Evolutionary conservation across 352 stramenopile genomes (phyloP).

Genomic region (Globisporangium heterothallicum): DNA sequence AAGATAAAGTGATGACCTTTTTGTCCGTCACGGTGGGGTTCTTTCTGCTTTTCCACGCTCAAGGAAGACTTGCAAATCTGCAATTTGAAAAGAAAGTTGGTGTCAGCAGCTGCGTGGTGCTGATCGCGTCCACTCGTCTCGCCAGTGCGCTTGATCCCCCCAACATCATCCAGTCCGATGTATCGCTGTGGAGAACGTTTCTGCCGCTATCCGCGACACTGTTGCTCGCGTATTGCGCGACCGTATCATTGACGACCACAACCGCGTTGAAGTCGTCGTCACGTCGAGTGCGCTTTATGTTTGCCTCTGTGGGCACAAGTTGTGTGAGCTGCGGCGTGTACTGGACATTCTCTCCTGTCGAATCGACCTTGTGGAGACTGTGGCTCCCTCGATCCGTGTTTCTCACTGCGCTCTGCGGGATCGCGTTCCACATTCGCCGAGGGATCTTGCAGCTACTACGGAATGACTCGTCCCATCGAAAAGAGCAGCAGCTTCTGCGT

Average conservation of each 20-base stretch:
- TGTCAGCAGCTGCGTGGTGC: conserved; percentile 22
- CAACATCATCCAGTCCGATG: conserved; percentile 65
- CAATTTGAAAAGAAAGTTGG: not conserved
- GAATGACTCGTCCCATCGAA: not conserved
- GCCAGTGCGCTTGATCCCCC: conserved; percentile 41
- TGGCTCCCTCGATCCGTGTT: conserved; percentile 61
- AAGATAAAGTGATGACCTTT: conserved; percentile 67
- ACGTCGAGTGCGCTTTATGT: conserved; percentile 10
- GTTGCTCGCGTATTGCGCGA: conserved; percentile 17
- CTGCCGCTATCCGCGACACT: conserved; percentile 20
- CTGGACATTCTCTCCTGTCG: conserved; percentile 39
- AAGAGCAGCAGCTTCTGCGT: not conserved
- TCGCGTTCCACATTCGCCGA: conserved; percentile 9
- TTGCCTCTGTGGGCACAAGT: conserved; percentile 18
- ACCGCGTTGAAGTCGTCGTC: conserved; percentile 4
- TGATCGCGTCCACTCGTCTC: conserved; percentile 40
- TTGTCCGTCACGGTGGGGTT: conserved; percentile 47
- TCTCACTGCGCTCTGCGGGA: conserved; percentile 21
- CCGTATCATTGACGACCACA: conserved; percentile 6
- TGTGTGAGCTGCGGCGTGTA: conserved; percentile 36
- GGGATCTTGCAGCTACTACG: not conserved
- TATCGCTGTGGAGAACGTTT: conserved; percentile 32
- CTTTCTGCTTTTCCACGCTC: conserved; percentile 30
- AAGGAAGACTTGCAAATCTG: conserved; percentile 10
- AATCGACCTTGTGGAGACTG: conserved; percentile 29